Base-by-base conservation (phyloP, 2,329 filamentous ascomycete genomes). In the Atkinsonella texensis region DNA sequence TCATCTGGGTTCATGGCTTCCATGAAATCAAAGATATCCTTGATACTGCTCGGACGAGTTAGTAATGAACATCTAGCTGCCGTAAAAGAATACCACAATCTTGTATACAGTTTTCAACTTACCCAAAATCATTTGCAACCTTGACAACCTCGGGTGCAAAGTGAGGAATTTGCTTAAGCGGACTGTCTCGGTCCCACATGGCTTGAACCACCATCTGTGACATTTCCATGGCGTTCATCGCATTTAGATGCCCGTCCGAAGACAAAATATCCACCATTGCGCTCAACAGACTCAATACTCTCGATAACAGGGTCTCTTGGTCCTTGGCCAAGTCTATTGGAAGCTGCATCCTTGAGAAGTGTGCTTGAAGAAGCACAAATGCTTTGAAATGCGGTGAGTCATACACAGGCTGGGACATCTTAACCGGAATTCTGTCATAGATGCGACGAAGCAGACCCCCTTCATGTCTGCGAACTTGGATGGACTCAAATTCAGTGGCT, bases 341-440 rank as follows among this genome's bases (percentile, higher is more conserved):
- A 52, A 98, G 76, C 68, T 95, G 89, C 89, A 98, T 94, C 52
- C 94, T 81, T 5, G 90, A 95, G 69, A 98, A 98, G 70, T 98
- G 93, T 2, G 93, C 93, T 67, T 98, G 93, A 7, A 98, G 76
- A 46, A 98, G 77, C n/a, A 97, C 87, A 63, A 97, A 96, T 0
- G 91, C 87, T 72, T 98, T 98, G 78, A 97, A 97, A 65, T 97
- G 89, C 1, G 93, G 89, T n/a, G 89, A 93, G 65, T 96, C 89
- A 62, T 85, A 95, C 53, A 81, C 83, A 13, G 83, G 80, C 58
- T 95, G 80, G 0, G 87, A 79, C 85, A 97, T 93, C 76, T 97
- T 97, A 64, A 96, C 91, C 0, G 93, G 93, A 23, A 95, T 79
- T 49, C 89, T 85, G 61, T 96, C 90, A 68, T 98, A 97, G 58